Evolutionary conservation across 495 filamentous ascomycete genomes (phyloP).

Genomic region (Penicillium canariense): DNA sequence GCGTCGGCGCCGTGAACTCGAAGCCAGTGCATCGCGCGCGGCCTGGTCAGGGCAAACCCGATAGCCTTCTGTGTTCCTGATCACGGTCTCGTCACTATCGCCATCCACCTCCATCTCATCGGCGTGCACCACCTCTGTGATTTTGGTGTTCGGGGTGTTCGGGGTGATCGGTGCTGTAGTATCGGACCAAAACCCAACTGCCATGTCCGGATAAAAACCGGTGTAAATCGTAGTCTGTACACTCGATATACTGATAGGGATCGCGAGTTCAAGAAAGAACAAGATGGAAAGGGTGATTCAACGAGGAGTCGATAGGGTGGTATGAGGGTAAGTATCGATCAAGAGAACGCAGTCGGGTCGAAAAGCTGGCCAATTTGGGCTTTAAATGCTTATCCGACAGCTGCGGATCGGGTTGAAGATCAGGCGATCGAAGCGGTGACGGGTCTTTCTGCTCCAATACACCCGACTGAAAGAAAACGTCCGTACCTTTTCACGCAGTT

Average conservation of each 20-base stretch:
- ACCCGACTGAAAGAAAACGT: neutral
- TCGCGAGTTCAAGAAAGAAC: neutral
- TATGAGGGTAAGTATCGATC: neutral
- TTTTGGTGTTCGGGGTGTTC: slow-evolving; percentile 3
- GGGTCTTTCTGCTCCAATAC: neutral
- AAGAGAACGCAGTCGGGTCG: neutral
- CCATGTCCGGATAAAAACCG: slow-evolving; percentile 18
- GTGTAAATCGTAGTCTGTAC: neutral
- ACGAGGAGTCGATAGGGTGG: neutral
- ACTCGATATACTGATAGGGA: slow-evolving; percentile 1
- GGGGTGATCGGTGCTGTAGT: neutral
- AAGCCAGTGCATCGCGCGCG: slow-evolving; percentile 3
- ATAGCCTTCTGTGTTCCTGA: slow-evolving; percentile 18
- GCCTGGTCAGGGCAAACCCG: slow-evolving; percentile 9
- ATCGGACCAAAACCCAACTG: slow-evolving; percentile 26
- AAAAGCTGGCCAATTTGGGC: neutral
- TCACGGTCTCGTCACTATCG: slow-evolving; percentile 19
- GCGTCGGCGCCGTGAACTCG: slow-evolving; percentile 34
- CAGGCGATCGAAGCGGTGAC: slow-evolving; percentile 22
- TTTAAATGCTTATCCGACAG: slow-evolving; percentile 13
- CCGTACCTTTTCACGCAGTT: neutral
- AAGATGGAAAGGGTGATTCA: neutral
- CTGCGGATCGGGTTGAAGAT: slow-evolving; percentile 12
- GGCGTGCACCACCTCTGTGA: slow-evolving; percentile 15
- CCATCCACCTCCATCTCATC: slow-evolving; percentile 37